Base-by-base conservation (phyloP, 768 basidiomycete genomes). In the Melanogaster broomeanus region DNA sequence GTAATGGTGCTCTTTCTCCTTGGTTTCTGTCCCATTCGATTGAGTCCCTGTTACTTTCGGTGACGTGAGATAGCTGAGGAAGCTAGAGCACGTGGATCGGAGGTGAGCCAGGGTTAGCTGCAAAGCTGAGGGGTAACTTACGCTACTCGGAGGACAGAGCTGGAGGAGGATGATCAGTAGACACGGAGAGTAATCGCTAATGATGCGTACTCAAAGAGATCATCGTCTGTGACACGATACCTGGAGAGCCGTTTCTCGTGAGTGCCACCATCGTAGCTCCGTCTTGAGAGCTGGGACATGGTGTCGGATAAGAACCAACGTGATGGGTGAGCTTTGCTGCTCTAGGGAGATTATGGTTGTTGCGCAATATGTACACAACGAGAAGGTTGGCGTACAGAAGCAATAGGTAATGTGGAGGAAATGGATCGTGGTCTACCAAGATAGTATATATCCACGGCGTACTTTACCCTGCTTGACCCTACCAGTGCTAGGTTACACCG, bases 111-210 rank as follows among this genome's bases (percentile, higher is more conserved):
- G 31, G 31, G 31, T 31, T 31, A 11, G 12, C 31, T 19, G 31
- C 15, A 28, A 47, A 27, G 47, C 39, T 30, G 30, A 45, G 41
- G 25, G 16, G 24, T 40, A 18, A 77, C 89, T 77, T 68, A 93
- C 92, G 89, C 87, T 72, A 88, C 87, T 53, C 92, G 84, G 41
- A 94, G 77, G 34, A 81, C 81, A 82, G 89, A 90, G 58, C 92
- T 94, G 55, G 42, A 53, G 49, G 34, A 59, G 48, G 55, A 40
- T n/a, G 33, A 58, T 61, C 41, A 52, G 47, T 11, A 38, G 53
- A 24, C 35, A 30, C 31, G 27, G n/a, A 21, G 27, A 34, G 33
- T 13, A 9, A 40, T 24, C 51, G 61, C 19, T 22, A 39, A 48
- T 37, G 34, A 35, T 68, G 73, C 83, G 59, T 68, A 93, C 91